Conservation (phyloP, 2,329 filamentous ascomycete genomes). For the Lasiodiplodia citricola region DNA sequence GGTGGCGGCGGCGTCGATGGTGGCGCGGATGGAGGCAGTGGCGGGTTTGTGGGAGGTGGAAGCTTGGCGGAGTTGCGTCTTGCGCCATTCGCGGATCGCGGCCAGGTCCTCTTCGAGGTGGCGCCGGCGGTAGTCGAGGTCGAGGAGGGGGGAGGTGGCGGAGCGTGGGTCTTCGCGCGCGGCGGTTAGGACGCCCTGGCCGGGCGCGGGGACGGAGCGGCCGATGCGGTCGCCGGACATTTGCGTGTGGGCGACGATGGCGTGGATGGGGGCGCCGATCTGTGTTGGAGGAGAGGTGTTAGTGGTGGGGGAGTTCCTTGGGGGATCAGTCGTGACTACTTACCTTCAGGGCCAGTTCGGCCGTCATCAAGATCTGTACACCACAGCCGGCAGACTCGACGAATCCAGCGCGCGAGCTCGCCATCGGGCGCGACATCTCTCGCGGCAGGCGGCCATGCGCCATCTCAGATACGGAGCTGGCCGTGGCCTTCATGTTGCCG, state of each 20-base stretch:
- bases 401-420: slow-evolving; percentile 43
- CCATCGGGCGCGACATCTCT: slow-evolving; percentile 45
- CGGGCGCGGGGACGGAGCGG: slow-evolving; percentile 48
- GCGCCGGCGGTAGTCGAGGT: slow-evolving; percentile 36
- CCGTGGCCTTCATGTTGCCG: slow-evolving; percentile 46
- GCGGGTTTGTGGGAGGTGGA: background rate
- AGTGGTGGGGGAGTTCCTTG: background rate
- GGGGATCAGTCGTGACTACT: background rate
- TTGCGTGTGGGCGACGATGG: slow-evolving; percentile 40
- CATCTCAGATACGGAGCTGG: slow-evolving; percentile 37
- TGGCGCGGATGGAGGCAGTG: background rate
- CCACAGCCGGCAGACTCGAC: slow-evolving; percentile 46
- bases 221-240: slow-evolving; percentile 44
- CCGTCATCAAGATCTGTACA: slow-evolving; percentile 43
- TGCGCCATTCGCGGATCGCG: slow-evolving; percentile 27
- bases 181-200: slow-evolving; percentile 43
- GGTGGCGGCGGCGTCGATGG: background rate
- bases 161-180: slow-evolving; percentile 33
- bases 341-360: slow-evolving; percentile 40
- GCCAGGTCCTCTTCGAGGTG: slow-evolving; percentile 31
- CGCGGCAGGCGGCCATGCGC: slow-evolving; percentile 34
- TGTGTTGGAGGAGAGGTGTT: background rate
- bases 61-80: background rate
- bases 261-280: slow-evolving; percentile 44
- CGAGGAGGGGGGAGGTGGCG: slow-evolving; percentile 34